Evolutionary conservation across 495 filamentous ascomycete genomes (phyloP), one percentile per base, ranked within the genome.

Genomic region (Penicillium steckii): DNA sequence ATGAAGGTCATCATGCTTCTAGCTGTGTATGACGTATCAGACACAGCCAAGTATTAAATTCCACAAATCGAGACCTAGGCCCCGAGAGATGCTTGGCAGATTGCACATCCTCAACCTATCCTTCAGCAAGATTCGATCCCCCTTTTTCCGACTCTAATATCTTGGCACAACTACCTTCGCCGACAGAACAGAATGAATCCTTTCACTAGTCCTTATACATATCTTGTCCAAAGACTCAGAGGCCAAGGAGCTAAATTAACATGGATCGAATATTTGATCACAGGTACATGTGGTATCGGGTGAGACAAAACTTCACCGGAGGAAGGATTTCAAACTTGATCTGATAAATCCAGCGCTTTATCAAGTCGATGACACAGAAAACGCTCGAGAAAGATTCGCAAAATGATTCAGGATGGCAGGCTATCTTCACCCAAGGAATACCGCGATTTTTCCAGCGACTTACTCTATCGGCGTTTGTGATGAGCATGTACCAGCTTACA

Each of bases 261-360:
- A 47, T 33, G 27, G 25, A 47, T 47, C 8, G 45, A 47, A 18
- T 47, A 47, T 35, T 47, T 47, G 44, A 47, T 47, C 15, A 47
- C 27, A 19, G 27, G 3, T n/a, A 47, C 27, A 18, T 47, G 45
- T 47, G 25, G n/a, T 22, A 47, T 47, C 35, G 45, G 45, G 45
- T 47, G 23, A 22, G 2, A 19, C 3, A 19, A 2, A 12, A 4
- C 7, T 3, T 9, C 18, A 8, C 44, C 10, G 13, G 19, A 5
- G 26, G 9, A 8, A 26, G 17, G 32, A 10, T 35, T 5, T 8
- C 13, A 10, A 35, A 15, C 32, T 12, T 29, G 27, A 6, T 5
- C 27, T 29, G 27, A n/a, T n/a, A n/a, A n/a, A 5, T 29, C 27
- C 27, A 35, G 32, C 5, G 13, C 15, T 6, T 33, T 22, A 10